Percentiles rank a stretch among this genome's conserved stretches.
These are phyloP conservation scores for Neocatenulostroma microsporum DNA, from an alignment of 2,329 filamentous ascomycete species.

Conservation along the genomic window DNA sequence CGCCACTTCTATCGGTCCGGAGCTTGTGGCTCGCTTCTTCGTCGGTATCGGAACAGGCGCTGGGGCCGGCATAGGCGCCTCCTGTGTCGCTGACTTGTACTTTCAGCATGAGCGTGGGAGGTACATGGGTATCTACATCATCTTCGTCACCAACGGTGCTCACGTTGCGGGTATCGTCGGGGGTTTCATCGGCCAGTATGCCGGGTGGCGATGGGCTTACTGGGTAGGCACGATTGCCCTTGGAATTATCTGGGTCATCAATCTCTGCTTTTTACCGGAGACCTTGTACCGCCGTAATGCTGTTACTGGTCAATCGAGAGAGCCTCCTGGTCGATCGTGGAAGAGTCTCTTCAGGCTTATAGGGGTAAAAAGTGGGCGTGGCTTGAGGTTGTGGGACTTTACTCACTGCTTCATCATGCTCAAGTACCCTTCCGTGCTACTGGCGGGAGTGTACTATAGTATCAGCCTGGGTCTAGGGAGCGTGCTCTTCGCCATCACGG, in stretches of 20 bases:
- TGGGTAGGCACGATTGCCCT: conserved; percentile 2
- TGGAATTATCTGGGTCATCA: conserved; percentile 3
- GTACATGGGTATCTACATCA: conserved; percentile 3
- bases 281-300: conserved; percentile 2
- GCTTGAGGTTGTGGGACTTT: conserved; percentile 15
- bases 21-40: too few species aligned
- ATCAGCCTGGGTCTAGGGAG: conserved; percentile 21
- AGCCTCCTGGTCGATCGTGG: too few species aligned
- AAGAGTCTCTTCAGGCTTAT: too few species aligned
- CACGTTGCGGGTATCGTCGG: conserved; percentile 29
- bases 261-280: conserved; percentile 5
- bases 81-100: conserved; percentile 5
- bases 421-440: conserved; percentile 20
- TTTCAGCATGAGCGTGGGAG: conserved; percentile 6
- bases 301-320: neutral
- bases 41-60: too few species aligned
- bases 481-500: conserved; percentile 23
- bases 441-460: conserved; percentile 22
- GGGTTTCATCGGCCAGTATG: conserved; percentile 29
- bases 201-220: conserved; percentile 48
- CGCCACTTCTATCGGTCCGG: too few species aligned
- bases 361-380: too few species aligned
- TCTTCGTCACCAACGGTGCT: conserved; percentile 22
- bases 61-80: too few species aligned
- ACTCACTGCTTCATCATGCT: conserved; percentile 21